Evolutionary conservation across 345 rosid genomes (phyloP), one percentile per base, ranked within the genome.

Genomic region (Excoecaria cochinchinensis): DNA sequence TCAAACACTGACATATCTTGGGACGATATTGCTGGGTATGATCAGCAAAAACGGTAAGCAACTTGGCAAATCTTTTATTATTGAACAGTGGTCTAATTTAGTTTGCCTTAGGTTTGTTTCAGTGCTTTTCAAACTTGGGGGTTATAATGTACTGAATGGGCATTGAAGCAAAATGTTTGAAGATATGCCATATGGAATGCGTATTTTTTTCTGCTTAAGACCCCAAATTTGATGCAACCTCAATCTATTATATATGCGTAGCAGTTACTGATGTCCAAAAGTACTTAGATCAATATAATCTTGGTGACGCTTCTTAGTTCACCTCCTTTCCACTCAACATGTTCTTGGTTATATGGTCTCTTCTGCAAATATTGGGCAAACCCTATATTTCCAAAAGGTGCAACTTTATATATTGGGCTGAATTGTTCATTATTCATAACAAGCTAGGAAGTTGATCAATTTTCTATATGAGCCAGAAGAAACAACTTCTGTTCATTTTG

Each of bases 21-120:
- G 99, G 94, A 93, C 66, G 89, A 87, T 80, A 89, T 95, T 80
- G 94, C 96, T 73, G 99, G 99, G 24, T 91, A 93, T 80, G 89
- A 93, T 80, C 87, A 90, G 69, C 98, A 95, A 81, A 95, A 95
- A 77, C 74, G 89, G 92, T 90, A 75, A 25, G 74, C 42, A 61
- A 66, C 72, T 53, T 38, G 57, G 25, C 53, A 10, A 70, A 48
- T 71, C 46, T 38, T 44, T 69, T 57, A 11, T 57, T 67, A 67
- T 50, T 55, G 5, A 16, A 8, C 51, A 53, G 47, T 24, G 22
- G 5, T 64, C 38, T 58, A 44, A 77, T 59, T 14, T 73, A 50
- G 71, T 46, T 59, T 46, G n/a, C 15, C 21, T 65, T 69, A 15
- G 14, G 13, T 44, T 62, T 69, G 53, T 36, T 72, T 9, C 1